Evolutionary conservation across 164 flowering plant species (phyloP), one percentile per base, ranked within the genome.

Genomic region (Santalum album): DNA sequence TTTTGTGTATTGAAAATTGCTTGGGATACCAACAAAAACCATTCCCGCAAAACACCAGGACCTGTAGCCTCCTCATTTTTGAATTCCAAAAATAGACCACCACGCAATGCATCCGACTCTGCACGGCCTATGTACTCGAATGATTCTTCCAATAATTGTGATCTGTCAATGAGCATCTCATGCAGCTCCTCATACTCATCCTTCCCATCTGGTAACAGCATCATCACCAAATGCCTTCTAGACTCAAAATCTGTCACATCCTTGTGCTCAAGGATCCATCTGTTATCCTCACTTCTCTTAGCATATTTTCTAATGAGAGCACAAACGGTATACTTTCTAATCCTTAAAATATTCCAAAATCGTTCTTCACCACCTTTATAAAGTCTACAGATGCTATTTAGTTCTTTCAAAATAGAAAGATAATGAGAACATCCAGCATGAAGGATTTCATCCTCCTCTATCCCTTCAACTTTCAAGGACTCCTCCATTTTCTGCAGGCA

Each of bases 21-120:
- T 65, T 78, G 83, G 72, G 84, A 85, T 1, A 92, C 95, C 74
- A 86, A 69, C 64, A 68, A 76, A 68, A 92, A 88, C 98, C 98
- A 92, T 65, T 92, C 98, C 35, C 96, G 63, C 66, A 92, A 55
- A 1, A 92, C 96, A 49, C 98, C 98, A 53, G 94, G 96, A 20
- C 98, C 98, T 0, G 95, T 88, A 25, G 96, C 98, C 70, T 88
- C 98, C 72, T 92, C 98, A 71, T 86, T 83, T 68, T 86, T 88
- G 71, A 92, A 92, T 68, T 88, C 94, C 86, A 92, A 74, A 53
- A 84, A 86, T 43, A 92, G 67, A 27, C 86, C 87, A 61, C 66
- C 64, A 59, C 72, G 94, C 50, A 88, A 56, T 4, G 76, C 35
- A 0, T 70, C 72, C 25, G 78, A 67, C 2, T 74, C 76, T 23